Evolutionary conservation across 768 basidiomycete species (phyloP), one percentile per base, ranked within the genome.

Genomic region (Collybia sordida): DNA sequence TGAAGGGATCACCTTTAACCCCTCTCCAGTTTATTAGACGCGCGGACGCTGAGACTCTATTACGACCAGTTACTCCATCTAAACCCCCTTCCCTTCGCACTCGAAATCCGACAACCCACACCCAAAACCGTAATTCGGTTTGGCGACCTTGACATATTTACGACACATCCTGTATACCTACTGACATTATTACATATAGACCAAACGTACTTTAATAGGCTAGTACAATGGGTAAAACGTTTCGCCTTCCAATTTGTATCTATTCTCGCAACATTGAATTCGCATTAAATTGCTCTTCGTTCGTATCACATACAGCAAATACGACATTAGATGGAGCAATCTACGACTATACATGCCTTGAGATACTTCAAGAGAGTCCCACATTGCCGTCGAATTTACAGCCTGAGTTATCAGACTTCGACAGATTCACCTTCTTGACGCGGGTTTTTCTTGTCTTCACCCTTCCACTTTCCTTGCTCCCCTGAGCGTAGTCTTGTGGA

Each of bases 11-110:
- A 0, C 88, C 92, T 9, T 64, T 93, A 45, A 83, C 85, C 6
- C 82, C 93, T 1, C 69, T 96, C 40, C 91, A 95, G 63, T 94
- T 93, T 68, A 81, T 96, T 55, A 78, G 92, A 49, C 82, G 86
- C 42, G 93, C 88, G 34, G 87, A 88, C 35, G 72, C 70, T 22
- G 86, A 86, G 15, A 70, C 73, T 42, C 66, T 75, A 3, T 60
- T 79, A 45, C 79, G 84, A 47, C 79, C 86, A 15, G 72, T 72
- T 24, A 87, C 85, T 17, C 88, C 88, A n/a, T 81, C 85, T 31
- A 87, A 83, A 67, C 62, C 78, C 18, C 67, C 79, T 23, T 49
- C 50, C 21, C 63, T 65, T 28, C 78, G 75, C 15, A 56, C 66
- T 47, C 77, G 75, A 47, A 67, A 72, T 34, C 34, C 52, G 51